Conservation (phyloP, 2,329 filamentous ascomycete species). For the Talaromyces funiculosus region DNA sequence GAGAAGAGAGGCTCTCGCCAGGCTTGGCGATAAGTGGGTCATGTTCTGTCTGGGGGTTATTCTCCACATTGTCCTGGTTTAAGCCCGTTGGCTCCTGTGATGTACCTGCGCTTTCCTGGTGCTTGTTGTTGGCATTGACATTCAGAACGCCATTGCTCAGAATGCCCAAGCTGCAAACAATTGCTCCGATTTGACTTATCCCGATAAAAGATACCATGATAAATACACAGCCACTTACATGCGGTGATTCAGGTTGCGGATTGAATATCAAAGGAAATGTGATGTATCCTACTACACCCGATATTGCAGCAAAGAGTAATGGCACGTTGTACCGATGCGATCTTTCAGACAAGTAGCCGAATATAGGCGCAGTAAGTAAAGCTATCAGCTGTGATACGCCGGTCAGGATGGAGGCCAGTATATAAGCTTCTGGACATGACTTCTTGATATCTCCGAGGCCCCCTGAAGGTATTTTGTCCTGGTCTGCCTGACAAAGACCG, state of each 20-base stretch:
- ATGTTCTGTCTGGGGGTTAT: conserved; percentile 19
- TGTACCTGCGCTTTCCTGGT: neutral
- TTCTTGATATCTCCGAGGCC: conserved; percentile 63
- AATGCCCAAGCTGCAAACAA: conserved; percentile 89
- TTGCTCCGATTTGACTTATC: conserved; percentile 90
- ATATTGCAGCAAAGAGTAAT: conserved; percentile 62
- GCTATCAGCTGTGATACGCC: conserved; percentile 84
- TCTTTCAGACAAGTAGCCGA: conserved; percentile 76
- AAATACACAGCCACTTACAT: conserved; percentile 65
- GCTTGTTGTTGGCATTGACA: conserved; percentile 15
- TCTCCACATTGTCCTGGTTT: neutral
- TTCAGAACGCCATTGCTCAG: conserved; percentile 72
- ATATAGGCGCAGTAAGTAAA: conserved; percentile 75
- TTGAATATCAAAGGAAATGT: conserved; percentile 70
- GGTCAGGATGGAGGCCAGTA: conserved; percentile 78
- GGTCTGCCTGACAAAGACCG: conserved; percentile 62
- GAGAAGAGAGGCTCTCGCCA: conserved; percentile 18
- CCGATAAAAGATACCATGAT: conserved; percentile 74
- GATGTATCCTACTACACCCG: conserved; percentile 73
- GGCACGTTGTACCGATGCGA: conserved; percentile 65
- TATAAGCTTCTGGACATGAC: conserved; percentile 79
- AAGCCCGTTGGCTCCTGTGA: neutral
- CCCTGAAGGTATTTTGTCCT: conserved; percentile 23
- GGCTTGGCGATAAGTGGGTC: conserved; percentile 26
- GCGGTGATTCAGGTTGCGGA: conserved; percentile 66